A percentile compares a stretch with the other conserved stretches of the same genome.
phyloP scores from a whole-genome alignment of 192 early-diverging fungal species.

The Allomyces arbusculus region DNA sequence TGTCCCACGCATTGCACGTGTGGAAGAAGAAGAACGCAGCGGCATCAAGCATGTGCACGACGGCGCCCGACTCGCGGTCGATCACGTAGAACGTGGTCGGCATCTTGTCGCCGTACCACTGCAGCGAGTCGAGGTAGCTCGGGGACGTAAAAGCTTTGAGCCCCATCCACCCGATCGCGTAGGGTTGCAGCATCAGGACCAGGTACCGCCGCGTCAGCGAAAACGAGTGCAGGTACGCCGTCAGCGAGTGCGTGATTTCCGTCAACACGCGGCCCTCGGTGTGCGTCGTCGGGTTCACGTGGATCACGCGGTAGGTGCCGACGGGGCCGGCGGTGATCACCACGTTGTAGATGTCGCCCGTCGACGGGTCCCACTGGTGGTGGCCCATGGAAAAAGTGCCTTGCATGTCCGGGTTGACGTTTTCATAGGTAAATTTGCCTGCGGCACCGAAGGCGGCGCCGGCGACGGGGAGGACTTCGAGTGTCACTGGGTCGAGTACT shows the following conservation, averaged over 20 bases:
- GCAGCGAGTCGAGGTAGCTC: conserved; percentile 33
- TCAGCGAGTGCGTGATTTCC: not conserved
- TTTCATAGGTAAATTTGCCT: conserved; percentile 11
- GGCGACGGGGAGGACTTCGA: conserved; percentile 10
- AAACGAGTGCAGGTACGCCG: conserved; percentile 57
- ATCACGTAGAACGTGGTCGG: conserved; percentile 42
- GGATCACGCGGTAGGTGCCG: conserved; percentile 11
- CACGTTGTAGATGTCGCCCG: conserved; percentile 53
- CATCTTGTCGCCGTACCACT: conserved; percentile 23
- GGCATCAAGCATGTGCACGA: conserved; percentile 42
- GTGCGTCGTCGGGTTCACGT: conserved; percentile 7
- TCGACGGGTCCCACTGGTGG: conserved; percentile 40
- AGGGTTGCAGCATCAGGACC: conserved; percentile 29
- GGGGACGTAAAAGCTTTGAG: not conserved
- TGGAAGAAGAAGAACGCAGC: conserved; percentile 35
- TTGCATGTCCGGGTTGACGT: conserved; percentile 31
- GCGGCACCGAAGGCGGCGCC: not conserved
- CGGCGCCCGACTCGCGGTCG: conserved; percentile 39
- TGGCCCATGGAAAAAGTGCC: conserved; percentile 45
- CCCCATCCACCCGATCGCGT: not conserved
- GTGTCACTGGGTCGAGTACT: conserved; percentile 17
- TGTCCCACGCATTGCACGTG: conserved; percentile 24
- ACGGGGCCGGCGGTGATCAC: conserved; percentile 39
- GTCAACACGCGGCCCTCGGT: not conserved
- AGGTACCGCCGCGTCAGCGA: conserved; percentile 50